A percentile compares a stretch with the other conserved stretches of the same genome.
These are phyloP conservation scores for Syzygium aqueum DNA, from an alignment of 345 rosid species.

Conservation along the genomic window DNA sequence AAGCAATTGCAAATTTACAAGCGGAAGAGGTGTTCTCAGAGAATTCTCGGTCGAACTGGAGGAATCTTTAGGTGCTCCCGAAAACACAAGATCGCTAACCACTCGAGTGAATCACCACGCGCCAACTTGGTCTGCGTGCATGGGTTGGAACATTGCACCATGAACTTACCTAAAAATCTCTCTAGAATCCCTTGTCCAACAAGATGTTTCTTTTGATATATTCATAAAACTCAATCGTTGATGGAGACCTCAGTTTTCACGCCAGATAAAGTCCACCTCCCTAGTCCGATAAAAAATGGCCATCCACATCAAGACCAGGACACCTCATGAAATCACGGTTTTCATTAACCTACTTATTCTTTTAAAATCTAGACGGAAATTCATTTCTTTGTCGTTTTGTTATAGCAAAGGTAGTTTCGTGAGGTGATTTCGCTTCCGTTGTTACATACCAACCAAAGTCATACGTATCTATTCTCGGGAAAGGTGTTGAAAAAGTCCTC, in stretches of 20 bases:
- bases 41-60: background rate
- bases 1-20: background rate
- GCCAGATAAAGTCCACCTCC: background rate
- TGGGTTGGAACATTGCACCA: background rate
- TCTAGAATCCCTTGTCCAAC: background rate
- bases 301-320: too few relatives aligned
- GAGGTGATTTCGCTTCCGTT: background rate
- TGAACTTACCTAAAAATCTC: background rate
- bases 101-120: background rate
- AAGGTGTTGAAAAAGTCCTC: too few relatives aligned
- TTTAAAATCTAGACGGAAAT: fast-evolving
- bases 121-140: background rate
- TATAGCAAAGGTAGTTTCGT: background rate
- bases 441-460: background rate
- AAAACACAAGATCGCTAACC: background rate
- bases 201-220: background rate
- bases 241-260: background rate
- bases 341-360: background rate
- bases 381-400: background rate
- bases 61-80: background rate
- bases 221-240: too few relatives aligned
- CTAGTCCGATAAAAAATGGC: too few relatives aligned
- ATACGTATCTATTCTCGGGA: background rate
- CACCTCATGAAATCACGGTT: background rate
- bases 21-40: background rate